Base-by-base conservation (phyloP, 2,329 filamentous ascomycete genomes). In the Drechslerella dactyloides region DNA sequence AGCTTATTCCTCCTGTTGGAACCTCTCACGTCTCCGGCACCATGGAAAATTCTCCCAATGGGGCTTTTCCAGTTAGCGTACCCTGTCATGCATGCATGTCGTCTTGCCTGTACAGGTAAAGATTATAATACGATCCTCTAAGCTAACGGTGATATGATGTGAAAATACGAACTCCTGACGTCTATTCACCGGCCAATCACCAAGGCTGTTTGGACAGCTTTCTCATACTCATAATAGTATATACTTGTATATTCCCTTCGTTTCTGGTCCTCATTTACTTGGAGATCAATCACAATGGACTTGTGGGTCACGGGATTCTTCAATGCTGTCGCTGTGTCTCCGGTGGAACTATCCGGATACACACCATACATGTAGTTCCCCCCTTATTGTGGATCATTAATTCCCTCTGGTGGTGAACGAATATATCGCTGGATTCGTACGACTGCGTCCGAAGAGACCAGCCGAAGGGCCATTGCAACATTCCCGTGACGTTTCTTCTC, bases 251-350 rank as follows among this genome's bases (percentile, higher is more conserved):
- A 19, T 23, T 19, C 2, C 17, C 3, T 48, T 48, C 44, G 44
- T 10, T 17, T 48, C 37, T 48, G 17, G 44, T 17, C 19, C 21
- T 33, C 27, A 19, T 21, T 23, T 48, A 15, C n/a, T 21, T 48
- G 15, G 44, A 48, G 44, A 48, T 21, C 44, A 48, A 19, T 19
- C 15, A 21, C 17, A 21, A 19, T 48, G 19, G 4, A 19, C 44
- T 48, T 48, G 44, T 48, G 44, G 44, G 44, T 48, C 44, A 48
- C 44, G 44, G 17, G 44, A 48, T 48, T 42, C 27, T n/a, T n/a
- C n/a, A n/a, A 33, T 33, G 5, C 37, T 13, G 13, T 15, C 15
- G 5, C 13, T 42, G 11, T n/a, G n/a, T n/a, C n/a, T 42, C 15
- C 37, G 37, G 37, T 13, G 11, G n/a, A 6, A 19, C 15, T 2